phyloP scores from a whole-genome alignment of 2,329 filamentous ascomycete species.

The Arthroderma uncinatum region DNA sequence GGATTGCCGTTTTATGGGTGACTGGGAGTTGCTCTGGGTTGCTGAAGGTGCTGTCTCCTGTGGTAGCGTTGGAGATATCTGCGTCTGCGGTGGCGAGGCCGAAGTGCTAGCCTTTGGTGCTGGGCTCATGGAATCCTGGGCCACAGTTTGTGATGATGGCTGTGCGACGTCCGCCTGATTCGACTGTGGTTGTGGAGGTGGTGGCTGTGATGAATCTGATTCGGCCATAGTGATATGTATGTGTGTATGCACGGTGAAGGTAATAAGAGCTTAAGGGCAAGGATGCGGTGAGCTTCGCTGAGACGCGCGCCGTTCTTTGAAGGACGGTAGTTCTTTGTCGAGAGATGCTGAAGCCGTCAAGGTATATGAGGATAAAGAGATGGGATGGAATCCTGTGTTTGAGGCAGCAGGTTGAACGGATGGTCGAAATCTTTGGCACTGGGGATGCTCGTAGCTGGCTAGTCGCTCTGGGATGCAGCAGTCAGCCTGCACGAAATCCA shows the following conservation, averaged over 20 bases:
- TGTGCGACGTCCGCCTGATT: constrained; percentile 12
- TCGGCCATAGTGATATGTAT: constrained; percentile 26
- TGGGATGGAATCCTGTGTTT: constrained; percentile 3
- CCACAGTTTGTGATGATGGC: constrained; percentile 17
- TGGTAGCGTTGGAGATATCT: neutral
- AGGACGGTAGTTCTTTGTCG: neutral
- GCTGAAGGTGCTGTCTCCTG: neutral
- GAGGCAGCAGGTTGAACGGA: neutral
- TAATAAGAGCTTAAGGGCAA: constrained; percentile 11
- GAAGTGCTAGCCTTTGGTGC: constrained; percentile 11
- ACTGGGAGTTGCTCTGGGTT: neutral
- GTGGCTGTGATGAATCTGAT: constrained; percentile 19
- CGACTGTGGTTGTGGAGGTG: constrained; percentile 13
- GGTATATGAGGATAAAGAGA: neutral
- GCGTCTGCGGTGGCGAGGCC: constrained; percentile 10
- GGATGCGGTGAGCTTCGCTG: constrained; percentile 12
- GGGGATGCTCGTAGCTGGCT: neutral
- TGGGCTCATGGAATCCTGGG: constrained; percentile 15
- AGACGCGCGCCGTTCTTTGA: neutral
- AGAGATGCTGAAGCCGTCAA: neutral
- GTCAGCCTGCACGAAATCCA: too few relatives aligned
- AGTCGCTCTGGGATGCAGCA: too few relatives aligned
- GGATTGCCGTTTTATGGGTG: neutral
- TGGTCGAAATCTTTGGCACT: too few relatives aligned
- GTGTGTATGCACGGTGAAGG: neutral